Evolutionary conservation across 2,329 filamentous ascomycete species (phyloP).

Genomic region (Talaromyces piceae): DNA sequence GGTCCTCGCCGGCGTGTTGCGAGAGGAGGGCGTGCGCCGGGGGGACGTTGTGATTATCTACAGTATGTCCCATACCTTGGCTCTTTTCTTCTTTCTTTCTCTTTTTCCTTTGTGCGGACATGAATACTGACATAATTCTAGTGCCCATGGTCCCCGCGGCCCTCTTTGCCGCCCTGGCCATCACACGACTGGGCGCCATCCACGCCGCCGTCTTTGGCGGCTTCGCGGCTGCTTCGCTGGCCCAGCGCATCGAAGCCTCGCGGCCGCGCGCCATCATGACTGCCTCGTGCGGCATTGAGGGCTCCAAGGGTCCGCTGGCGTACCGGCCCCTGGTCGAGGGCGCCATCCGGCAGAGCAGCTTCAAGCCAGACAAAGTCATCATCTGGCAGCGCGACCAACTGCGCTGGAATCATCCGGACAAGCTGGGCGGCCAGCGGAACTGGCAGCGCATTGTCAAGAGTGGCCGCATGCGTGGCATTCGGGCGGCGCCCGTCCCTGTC

Average conservation of each 20-base stretch:
- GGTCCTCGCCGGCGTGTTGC: slow-evolving; percentile 69
- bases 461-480: slow-evolving; percentile 58
- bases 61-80: slow-evolving; percentile 54
- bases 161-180: slow-evolving; percentile 76
- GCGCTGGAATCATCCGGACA: slow-evolving; percentile 63
- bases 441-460: slow-evolving; percentile 74
- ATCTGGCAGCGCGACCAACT: slow-evolving; percentile 78
- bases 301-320: slow-evolving; percentile 67
- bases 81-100: too few relatives aligned
- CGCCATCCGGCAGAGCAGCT: slow-evolving; percentile 58
- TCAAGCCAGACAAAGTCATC: slow-evolving; percentile 66
- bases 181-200: slow-evolving; percentile 73
- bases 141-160: slow-evolving; percentile 95
- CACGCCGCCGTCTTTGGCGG: slow-evolving; percentile 92
- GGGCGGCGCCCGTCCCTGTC: slow-evolving; percentile 68
- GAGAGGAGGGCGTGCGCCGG: slow-evolving; percentile 71
- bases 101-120: too few relatives aligned
- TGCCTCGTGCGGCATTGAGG: slow-evolving; percentile 87
- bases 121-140: slow-evolving; percentile 27
- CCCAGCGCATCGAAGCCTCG: slow-evolving; percentile 81
- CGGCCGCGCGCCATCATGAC: slow-evolving; percentile 71
- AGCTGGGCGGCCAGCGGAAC: slow-evolving; percentile 61
- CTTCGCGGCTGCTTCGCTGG: slow-evolving; percentile 72
- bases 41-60: slow-evolving; percentile 88
- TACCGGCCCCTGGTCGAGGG: slow-evolving; percentile 72